Base-by-base conservation (phyloP, 2,329 filamentous ascomycete species). In the Hypoxylon sp. region DNA sequence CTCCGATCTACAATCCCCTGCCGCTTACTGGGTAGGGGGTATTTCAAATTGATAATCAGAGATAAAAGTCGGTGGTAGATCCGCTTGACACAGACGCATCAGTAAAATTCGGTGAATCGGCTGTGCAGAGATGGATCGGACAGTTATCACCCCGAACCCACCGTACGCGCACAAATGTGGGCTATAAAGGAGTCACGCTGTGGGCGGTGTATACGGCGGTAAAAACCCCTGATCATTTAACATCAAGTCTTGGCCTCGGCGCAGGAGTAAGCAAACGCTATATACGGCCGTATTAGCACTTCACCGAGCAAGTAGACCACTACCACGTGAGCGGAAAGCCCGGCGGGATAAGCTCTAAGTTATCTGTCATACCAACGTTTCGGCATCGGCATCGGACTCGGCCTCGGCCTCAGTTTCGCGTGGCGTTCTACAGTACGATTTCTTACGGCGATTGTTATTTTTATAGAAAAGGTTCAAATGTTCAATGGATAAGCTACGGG, bases 271-370 rank as follows among this genome's bases (percentile, higher is more conserved):
- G 37, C 48, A 40, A 60, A 59, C 48, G 30, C 30, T 65, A 50
- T 60, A 49, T 60, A 51, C 42, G 55, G 55, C 49, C 51, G 49
- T 50, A 49, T 31, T 22, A 59, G 35, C 49, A 33, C 25, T 30
- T 27, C 31, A 31, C 49, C 42, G 35, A 40, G 57, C 51, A 22
- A 2, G 33, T 17, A 40, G 50, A 27, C 25, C 35, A 42, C 11
- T 31, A 37, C 20, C 48, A 58, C 54, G 40, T 25, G 42, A 55
- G 59, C 58, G 49, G 58, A 35, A 17, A 35, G 42, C 1, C 54
- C 62, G 62, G 22, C 42, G 33, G 40, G n/a, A 44, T 62, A 61
- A 56, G 65, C 33, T 56, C 44, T 53, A n/a, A 37, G 25, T 60
- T 44, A 22, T 49, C 22, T 50, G 25, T 56, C 27, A n/a, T 27